Conservation (phyloP, 164 flowering plant species). For the Piper betle region DNA sequence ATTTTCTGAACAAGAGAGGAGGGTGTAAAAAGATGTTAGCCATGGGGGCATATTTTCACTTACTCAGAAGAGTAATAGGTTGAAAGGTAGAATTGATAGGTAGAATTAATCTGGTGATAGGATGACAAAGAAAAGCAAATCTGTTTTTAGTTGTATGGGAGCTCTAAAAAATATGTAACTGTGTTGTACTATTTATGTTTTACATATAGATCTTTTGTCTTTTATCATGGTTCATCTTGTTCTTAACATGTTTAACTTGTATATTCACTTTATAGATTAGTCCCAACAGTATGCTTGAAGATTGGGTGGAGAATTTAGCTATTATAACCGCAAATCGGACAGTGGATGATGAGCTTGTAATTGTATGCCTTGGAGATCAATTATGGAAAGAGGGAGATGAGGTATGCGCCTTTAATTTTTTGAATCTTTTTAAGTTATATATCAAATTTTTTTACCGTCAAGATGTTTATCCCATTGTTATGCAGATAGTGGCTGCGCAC, state of each 20-base stretch:
- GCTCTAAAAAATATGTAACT: too few relatives aligned
- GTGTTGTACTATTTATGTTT: too few relatives aligned
- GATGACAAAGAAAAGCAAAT: too few relatives aligned
- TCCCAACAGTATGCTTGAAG: slow-evolving; percentile 56
- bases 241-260: background rate
- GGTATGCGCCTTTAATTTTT: slow-evolving; percentile 23
- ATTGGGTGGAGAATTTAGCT: slow-evolving; percentile 90
- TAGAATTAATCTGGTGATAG: too few relatives aligned
- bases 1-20: too few relatives aligned
- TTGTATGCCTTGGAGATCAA: slow-evolving; percentile 85
- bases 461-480: slow-evolving; percentile 6
- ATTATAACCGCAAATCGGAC: slow-evolving; percentile 80
- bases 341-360: slow-evolving; percentile 81
- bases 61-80: too few relatives aligned
- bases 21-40: too few relatives aligned
- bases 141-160: too few relatives aligned
- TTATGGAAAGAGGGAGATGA: slow-evolving; percentile 80
- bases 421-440: background rate
- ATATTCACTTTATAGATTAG: slow-evolving; percentile 24
- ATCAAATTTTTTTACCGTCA: background rate
- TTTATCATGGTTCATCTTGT: too few relatives aligned
- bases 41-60: too few relatives aligned
- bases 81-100: too few relatives aligned
- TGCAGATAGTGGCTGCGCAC: slow-evolving; percentile 81
- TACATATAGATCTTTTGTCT: too few relatives aligned